phyloP scores from a whole-genome alignment of 495 filamentous ascomycete species.

The Aspergillus mulundensis region DNA sequence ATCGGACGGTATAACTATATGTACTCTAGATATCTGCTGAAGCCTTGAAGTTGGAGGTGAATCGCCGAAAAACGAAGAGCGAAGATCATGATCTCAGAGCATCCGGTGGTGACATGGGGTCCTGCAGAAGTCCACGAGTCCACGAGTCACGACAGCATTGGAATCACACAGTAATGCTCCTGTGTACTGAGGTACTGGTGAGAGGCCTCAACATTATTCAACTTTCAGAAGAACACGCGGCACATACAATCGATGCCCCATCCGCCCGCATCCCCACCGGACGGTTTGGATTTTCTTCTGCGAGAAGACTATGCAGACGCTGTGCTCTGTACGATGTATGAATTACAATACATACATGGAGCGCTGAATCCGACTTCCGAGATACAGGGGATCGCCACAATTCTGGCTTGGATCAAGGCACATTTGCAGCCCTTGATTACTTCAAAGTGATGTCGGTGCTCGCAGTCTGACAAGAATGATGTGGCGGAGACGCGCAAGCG shows the following conservation, averaged over 20 bases:
- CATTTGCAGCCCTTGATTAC: neutral
- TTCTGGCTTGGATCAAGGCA: neutral
- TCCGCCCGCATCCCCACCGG: conserved; percentile 15
- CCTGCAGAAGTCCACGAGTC: too few relatives aligned
- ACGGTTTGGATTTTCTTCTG: neutral
- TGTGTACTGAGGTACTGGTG: neutral
- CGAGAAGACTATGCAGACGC: neutral
- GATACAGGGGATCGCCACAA: neutral
- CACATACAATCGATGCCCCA: conserved; percentile 8
- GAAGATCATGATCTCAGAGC: too few relatives aligned
- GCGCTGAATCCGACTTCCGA: neutral
- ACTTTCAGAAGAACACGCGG: conserved; percentile 14
- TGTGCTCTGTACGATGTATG: neutral
- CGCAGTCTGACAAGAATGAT: conserved; percentile 5
- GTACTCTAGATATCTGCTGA: too few relatives aligned
- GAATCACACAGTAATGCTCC: neutral
- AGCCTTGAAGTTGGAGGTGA: too few relatives aligned
- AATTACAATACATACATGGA: neutral
- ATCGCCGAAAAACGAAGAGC: too few relatives aligned
- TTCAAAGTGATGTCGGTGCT: conserved; percentile 7
- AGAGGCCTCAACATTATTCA: neutral
- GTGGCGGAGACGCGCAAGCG: conserved; percentile 47
- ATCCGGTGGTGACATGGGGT: too few relatives aligned
- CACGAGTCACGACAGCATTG: neutral
- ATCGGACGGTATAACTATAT: too few relatives aligned